Evolutionary conservation across 768 basidiomycete genomes (phyloP), one percentile per base, ranked within the genome.

Genomic region (Termitomyces bulborhizus): DNA sequence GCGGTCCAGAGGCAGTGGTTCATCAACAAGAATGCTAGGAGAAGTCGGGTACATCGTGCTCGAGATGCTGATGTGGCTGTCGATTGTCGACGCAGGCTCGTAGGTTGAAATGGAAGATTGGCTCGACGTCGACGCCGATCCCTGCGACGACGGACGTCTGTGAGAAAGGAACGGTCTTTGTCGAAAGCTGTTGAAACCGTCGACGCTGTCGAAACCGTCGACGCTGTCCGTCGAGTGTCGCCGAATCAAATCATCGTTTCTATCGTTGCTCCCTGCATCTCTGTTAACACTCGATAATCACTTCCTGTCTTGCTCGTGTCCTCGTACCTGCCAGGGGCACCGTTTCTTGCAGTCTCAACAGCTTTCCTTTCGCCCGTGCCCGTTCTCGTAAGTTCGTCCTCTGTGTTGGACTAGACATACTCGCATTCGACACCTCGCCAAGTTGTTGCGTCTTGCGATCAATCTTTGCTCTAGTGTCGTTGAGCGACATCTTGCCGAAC

Each of bases 1-100:
- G 21, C 48, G 60, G 51, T 49, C 62, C 46, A 56, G 60, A 46
- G 58, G 70, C 36, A 51, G 58, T 46, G 51, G 65, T 61, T 53
- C 67, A 51, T 56, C 63, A 48, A 15, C 66, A 68, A 60, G 61
- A 53, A 70, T 60, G 16, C 63, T 63, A 36, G 64, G 64, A 40
- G 66, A 66, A 43, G 65, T 58, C 50, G 72, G 71, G 62, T 74
- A 76, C 48, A 76, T 65, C 4, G 70, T 71, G 62, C 68, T 74
- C 21, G 73, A 76, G 51, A 74, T 78, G 64, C 71, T 73, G 57
- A 80, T 73, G 40, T 69, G 69, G 34, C 64, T 66, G 45, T 76
- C 73, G 46, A 72, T 52, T 3, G 66, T 70, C 18, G 76, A 71
- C n/a, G 73, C 62, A 7, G 68, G 68, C 5, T 51, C 60, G 49